Percentiles rank a stretch among this genome's conserved stretches.
Evolutionary conservation across 1,284 basidiomycete species (phyloP).

Genomic region (Pisolithus thermaeus): DNA sequence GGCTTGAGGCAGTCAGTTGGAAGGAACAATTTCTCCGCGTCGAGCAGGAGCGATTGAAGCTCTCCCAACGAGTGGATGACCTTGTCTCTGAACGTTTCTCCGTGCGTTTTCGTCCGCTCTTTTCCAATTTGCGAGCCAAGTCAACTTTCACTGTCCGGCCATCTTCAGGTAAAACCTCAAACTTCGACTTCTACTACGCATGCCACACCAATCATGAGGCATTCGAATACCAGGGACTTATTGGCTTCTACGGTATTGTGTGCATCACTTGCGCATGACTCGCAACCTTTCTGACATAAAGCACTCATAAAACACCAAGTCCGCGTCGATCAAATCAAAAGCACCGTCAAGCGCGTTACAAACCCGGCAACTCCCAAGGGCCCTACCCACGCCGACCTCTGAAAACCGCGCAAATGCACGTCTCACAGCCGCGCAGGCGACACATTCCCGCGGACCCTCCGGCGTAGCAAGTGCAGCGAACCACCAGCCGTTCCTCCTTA

Average conservation of each 20-base stretch:
- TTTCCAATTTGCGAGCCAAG: constrained; percentile 10
- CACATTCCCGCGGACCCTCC: not conserved
- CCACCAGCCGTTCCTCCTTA: constrained; percentile 28
- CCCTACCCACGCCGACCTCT: constrained; percentile 27
- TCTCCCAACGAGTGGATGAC: constrained; percentile 52
- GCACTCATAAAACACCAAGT: constrained; percentile 14
- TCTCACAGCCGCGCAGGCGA: constrained; percentile 16
- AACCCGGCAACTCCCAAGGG: constrained; percentile 6
- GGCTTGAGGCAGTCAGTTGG: constrained; percentile 50
- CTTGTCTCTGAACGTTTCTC: constrained; percentile 44
- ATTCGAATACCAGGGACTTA: constrained; percentile 12
- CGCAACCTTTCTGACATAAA: constrained; percentile 11
- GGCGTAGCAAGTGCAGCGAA: constrained; percentile 11
- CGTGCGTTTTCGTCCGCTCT: constrained; percentile 20
- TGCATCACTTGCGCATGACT: constrained; percentile 9
- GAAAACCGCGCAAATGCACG: constrained; percentile 26
- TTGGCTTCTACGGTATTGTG: constrained; percentile 18
- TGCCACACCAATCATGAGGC: constrained; percentile 20
- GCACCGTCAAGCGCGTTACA: constrained; percentile 5
- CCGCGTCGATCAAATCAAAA: constrained; percentile 9
- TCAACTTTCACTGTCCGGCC: constrained; percentile 6
- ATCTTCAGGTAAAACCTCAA: constrained; percentile 19
- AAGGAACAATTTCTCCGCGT: constrained; percentile 67
- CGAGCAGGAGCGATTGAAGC: constrained; percentile 53
- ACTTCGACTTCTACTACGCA: constrained; percentile 13